Base-by-base conservation (phyloP, 2,329 filamentous ascomycete species). In the Chalara sp. region DNA sequence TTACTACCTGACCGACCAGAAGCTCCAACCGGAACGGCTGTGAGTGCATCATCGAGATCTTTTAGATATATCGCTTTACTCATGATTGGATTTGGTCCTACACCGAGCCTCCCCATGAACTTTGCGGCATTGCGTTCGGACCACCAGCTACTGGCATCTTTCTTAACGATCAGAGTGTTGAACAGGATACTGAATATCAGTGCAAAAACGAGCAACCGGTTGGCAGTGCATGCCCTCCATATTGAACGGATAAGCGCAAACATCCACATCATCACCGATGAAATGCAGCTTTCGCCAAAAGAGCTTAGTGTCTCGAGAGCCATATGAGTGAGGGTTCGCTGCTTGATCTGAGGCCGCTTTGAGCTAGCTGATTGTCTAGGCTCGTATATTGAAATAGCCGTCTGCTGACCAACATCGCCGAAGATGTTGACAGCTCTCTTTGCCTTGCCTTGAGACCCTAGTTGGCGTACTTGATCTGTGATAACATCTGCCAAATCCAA, bases 31-130 rank as follows among this genome's bases (percentile, higher is more conserved):
- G 58, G 55, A n/a, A 58, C 44, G 33, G 60, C 61, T 5, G 55
- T 61, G 8, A 66, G 53, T 28, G 79, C 81, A 55, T 86, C 80
- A 52, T 90, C 84, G 46, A 97, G 74, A 66, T 97, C 92, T 47
- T 76, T 76, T 50, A 96, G 70, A 65, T 93, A 96, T 30, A 99
- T 81, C 6, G 88, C 83, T 67, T 86, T 89, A 68, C 86, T 87
- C 87, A 96, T 92, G 55, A 86, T 79, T 21, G 77, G 69, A 58
- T 95, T 86, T 6, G 91, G 89, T 3, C 80, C 78, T 6, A 97
- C 83, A 7, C 92, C 92, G 11, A 97, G 71, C 10, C 84, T 77
- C 33, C 75, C 74, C 89, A 99, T 93, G 67, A 92, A 96, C 40
- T 76, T 83, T 12, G 78, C 79, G 1, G 91, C 89, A 53, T 81